Evolutionary conservation across 1,284 basidiomycete species (phyloP).

Genomic region (Tilletia caries): DNA sequence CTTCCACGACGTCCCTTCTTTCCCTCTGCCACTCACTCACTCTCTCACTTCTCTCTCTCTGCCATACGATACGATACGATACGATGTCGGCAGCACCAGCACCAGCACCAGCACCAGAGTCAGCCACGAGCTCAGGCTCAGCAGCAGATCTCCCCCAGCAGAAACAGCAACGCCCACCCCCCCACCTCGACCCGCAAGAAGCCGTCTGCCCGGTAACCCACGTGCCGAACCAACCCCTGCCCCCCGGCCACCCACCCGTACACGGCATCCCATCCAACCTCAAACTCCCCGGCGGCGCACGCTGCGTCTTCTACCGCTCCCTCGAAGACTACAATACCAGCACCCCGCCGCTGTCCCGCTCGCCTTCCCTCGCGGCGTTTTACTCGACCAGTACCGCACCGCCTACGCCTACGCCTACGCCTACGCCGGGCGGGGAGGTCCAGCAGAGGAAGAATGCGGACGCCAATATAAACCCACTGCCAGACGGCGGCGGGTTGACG

Average conservation of each 20-base stretch:
- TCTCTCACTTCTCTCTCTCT: no score
- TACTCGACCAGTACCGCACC: conserved; percentile 17
- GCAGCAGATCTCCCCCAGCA: no score
- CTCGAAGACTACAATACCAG: conserved; percentile 36
- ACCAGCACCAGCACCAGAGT: not conserved
- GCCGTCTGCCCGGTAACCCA: conserved; percentile 47
- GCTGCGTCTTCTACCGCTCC: conserved; percentile 50
- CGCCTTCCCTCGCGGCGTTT: conserved; percentile 23
- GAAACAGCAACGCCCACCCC: not conserved
- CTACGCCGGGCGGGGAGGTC: conserved; percentile 15
- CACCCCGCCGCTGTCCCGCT: conserved; percentile 41
- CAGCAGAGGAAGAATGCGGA: conserved; percentile 29
- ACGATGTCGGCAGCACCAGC: no score
- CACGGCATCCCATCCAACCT: conserved; percentile 36
- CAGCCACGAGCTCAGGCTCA: not conserved
- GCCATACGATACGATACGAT: no score
- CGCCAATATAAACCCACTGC: conserved; percentile 46
- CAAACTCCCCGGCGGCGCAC: conserved; percentile 40
- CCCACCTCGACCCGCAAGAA: conserved; percentile 12
- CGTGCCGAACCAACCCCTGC: conserved; percentile 44
- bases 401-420: no score
- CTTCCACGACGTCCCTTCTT: not conserved
- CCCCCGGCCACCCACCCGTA: conserved; percentile 50
- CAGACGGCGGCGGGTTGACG: conserved; percentile 18
- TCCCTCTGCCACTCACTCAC: no score